Base-by-base conservation (phyloP, 2,329 filamentous ascomycete species). In the Periconia macrospinosa region DNA sequence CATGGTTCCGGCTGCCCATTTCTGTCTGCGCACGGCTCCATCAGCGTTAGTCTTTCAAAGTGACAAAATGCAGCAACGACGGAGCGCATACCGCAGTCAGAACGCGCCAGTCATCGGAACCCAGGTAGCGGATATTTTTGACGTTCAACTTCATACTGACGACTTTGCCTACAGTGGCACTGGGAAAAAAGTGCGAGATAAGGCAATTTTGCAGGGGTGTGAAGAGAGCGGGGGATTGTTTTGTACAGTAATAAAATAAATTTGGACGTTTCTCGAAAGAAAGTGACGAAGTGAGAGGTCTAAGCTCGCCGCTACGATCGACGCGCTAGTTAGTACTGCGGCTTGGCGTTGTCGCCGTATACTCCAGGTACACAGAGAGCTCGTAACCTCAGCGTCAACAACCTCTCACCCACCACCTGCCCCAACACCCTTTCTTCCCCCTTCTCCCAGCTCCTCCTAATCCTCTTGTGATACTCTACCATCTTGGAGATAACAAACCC, bases 1-100 rank as follows among this genome's bases (percentile, higher is more conserved):
- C 94, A 79, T 99, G 94, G 77, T 97, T 97, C 74, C 91, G 92
- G 76, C 90, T 95, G 69, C 92, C 93, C 76, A 88, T 87, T 75
- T 99, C 94, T 67, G 95, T 90, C 92, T 96, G 74, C 51, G 56
- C 57, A 50, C 49, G 50, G 63, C 66, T 67, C 49, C 56, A 64
- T 65, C 62, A 66, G 62, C 66, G 61, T 72, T 70, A 76, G 74
- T 72, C 62, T 68, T 64, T 66, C 66, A 62, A 55, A 47, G 45
- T 54, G 55, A 50, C 49, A 58, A 58, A 62, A 65, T 43, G 50
- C 43, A 59, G 58, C 23, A 27, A 27, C 23, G 23, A 27, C 3
- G 33, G 11, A 47, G 54, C 30, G 51, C 60, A 55, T 87, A 96
- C 93, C 67, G 91, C 94, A 70, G 91, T 88, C 57, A 99, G 87